phyloP scores from a whole-genome alignment of 2,329 filamentous ascomycete genomes.

The Trichoderma citrinoviride region DNA sequence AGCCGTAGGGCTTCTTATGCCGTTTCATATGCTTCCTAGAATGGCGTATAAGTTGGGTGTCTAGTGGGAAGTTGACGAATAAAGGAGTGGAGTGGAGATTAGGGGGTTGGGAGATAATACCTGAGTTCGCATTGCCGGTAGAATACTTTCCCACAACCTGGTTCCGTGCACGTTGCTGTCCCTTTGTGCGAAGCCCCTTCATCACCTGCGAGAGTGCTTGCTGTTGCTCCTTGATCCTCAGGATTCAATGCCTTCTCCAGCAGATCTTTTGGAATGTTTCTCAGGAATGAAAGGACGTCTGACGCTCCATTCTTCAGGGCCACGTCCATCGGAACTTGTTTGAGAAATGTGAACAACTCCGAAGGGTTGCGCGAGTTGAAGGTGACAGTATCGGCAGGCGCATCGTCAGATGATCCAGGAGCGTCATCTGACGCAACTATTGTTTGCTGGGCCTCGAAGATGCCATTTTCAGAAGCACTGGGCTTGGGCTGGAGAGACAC shows the following conservation, averaged over 20 bases:
- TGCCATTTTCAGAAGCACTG: neutral
- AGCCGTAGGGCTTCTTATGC: constrained; percentile 77
- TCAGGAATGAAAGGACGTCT: neutral
- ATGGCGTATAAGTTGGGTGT: neutral
- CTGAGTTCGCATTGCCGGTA: constrained; percentile 55
- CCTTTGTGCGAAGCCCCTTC: neutral
- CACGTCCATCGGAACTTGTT: neutral
- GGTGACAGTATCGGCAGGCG: neutral
- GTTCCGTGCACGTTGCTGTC: constrained; percentile 31
- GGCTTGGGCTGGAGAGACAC: neutral
- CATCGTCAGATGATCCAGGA: neutral
- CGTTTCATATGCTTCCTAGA: constrained; percentile 78
- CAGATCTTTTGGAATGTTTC: constrained; percentile 32
- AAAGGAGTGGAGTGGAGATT: neutral
- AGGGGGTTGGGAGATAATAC: constrained; percentile 38
- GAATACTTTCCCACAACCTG: constrained; percentile 47
- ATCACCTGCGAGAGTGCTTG: constrained; percentile 15
- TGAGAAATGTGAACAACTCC: neutral
- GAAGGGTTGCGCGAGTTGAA: neutral
- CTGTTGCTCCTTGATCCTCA: constrained; percentile 21
- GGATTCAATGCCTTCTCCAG: constrained; percentile 35
- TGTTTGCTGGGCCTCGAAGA: neutral
- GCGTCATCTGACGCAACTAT: neutral
- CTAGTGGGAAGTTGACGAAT: no score
- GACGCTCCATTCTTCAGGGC: neutral